Percentiles rank a stretch among this genome's conserved stretches.
Evolutionary conservation across 208 protist species (phyloP).

Genomic region (Leishmania tarentolae): DNA sequence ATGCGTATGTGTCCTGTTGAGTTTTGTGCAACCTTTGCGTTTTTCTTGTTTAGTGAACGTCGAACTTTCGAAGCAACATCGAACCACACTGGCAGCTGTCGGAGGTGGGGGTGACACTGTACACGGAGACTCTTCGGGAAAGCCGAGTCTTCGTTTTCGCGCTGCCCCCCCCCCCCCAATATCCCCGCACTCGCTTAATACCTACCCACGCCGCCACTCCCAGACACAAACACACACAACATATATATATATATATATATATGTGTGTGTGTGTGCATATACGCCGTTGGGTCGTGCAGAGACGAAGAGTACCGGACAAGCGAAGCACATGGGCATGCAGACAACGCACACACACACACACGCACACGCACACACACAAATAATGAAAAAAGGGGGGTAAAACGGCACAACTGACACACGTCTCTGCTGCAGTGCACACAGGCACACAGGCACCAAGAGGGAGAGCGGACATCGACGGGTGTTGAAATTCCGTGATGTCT

Average conservation of each 20-base stretch:
- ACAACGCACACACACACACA: background rate
- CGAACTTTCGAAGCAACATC: background rate
- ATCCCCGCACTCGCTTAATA: background rate
- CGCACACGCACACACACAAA: slow-evolving; percentile 1
- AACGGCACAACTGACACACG: background rate
- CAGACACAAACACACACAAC: background rate
- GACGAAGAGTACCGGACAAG: background rate
- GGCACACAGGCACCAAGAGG: no score
- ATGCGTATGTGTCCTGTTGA: no score
- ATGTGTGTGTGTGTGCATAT: no score
- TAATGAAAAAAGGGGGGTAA: background rate
- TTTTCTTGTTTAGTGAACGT: background rate
- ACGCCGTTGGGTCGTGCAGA: no score
- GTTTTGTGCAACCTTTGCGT: background rate
- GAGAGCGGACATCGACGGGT: background rate
- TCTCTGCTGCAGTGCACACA: background rate
- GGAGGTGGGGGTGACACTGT: background rate
- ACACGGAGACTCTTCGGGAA: background rate
- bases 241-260: no score
- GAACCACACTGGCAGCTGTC: background rate
- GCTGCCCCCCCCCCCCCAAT: no score
- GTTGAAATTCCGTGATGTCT: no score
- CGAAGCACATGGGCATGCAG: background rate
- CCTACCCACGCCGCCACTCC: background rate
- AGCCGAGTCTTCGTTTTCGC: background rate